Evolutionary conservation across 1,139 yeast species (phyloP).

Genomic region (Sugiyamaella grinbergsii): DNA sequence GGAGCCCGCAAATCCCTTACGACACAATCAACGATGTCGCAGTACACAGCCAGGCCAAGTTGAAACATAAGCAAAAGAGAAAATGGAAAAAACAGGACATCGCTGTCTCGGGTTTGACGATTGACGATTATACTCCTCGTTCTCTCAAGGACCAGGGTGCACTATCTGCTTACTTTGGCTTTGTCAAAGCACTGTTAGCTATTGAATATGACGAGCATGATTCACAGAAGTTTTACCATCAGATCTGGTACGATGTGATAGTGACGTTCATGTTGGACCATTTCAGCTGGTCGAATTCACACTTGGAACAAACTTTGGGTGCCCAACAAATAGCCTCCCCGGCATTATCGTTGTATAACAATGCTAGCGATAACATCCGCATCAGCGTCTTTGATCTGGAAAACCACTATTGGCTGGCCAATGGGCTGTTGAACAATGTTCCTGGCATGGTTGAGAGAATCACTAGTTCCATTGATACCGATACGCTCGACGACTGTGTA

Average conservation of each 20-base stretch:
- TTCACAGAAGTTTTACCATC: slow-evolving; percentile 12
- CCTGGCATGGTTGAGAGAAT: slow-evolving; percentile 8
- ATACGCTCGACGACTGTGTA: slow-evolving; percentile 10
- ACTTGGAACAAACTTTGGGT: neutral
- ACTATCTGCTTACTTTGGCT: slow-evolving; percentile 13
- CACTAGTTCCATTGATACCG: slow-evolving; percentile 4
- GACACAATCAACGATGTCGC: slow-evolving; percentile 5
- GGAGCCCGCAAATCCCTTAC: slow-evolving; percentile 7
- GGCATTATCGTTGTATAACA: neutral
- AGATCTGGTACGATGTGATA: slow-evolving; percentile 15
- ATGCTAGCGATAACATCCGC: neutral
- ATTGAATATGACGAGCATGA: slow-evolving; percentile 1
- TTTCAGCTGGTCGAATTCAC: slow-evolving; percentile 10
- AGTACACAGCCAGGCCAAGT: slow-evolving; percentile 7
- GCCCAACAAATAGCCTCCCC: neutral
- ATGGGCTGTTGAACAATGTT: neutral
- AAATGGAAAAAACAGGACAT: slow-evolving; percentile 13
- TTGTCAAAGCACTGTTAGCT: slow-evolving; percentile 5
- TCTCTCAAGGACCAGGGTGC: slow-evolving; percentile 15
- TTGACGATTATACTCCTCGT: slow-evolving; percentile 12
- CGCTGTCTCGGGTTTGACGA: neutral
- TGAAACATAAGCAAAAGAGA: slow-evolving; percentile 15
- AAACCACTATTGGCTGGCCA: slow-evolving; percentile 7
- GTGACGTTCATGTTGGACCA: slow-evolving; percentile 15
- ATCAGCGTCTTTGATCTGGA: neutral